Base-by-base conservation (phyloP, 1,284 basidiomycete genomes). In the Gomphus bonarii region DNA sequence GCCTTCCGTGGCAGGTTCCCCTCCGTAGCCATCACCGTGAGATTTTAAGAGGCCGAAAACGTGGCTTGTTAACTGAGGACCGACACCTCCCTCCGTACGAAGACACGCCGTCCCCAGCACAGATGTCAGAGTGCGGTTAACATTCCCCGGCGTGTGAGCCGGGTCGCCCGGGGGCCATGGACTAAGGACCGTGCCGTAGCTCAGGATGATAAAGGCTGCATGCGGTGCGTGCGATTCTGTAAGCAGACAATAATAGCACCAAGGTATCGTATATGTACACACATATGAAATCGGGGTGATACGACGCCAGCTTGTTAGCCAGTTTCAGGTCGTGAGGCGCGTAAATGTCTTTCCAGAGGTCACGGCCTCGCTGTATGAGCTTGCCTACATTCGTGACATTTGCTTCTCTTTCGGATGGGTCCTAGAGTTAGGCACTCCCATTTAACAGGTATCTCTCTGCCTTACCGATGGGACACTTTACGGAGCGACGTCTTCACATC, bases 41-140 rank as follows among this genome's bases (percentile, higher is more conserved):
- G 91, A 91, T 68, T 94, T 94, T 63, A 94, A 82, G 65, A 99
- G 77, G 18, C 95, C 95, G 70, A 93, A 97, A 47, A 94, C 88
- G 69, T 99, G 95, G 66, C 87, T 91, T 10, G 78, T 88, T 58
- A 97, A 79, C 69, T 98, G 95, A 8, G 94, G 91, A 16, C 85
- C 92, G 57, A 98, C 94, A 51, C 89, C 79, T 35, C 82, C 85
- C 67, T 95, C 90, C 7, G 94, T 85, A 60, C 95, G 84, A 54
- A 99, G 79, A 62, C 91, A 88, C n/a, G 93, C 86, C 59, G 92
- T 87, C 46, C 91, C 95, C 55, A 95, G 85, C 40, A 97, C 79
- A 38, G 89, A 93, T 44, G 93, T 91, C 64, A 95, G 71, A 22
- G 91, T 81, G 59, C 95, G 83, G 68, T 88, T 91, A 62, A 97